Evolutionary conservation across 2,329 filamentous ascomycete genomes (phyloP), one percentile per base, ranked within the genome.

Genomic region (Huntiella abstrusa): DNA sequence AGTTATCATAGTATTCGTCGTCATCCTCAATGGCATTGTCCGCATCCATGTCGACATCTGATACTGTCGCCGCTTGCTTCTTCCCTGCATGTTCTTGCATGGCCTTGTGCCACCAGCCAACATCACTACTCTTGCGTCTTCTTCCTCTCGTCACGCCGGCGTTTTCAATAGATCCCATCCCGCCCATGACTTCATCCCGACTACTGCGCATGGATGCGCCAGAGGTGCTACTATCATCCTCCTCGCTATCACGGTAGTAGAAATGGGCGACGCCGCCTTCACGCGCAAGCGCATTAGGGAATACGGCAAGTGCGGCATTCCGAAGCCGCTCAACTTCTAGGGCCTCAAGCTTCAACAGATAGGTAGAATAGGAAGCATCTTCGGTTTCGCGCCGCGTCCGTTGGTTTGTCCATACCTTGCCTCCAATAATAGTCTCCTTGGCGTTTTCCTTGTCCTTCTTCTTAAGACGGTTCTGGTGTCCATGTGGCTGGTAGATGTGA

Each of bases 281-380:
- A 51, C 74, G 72, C 36, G 79, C 70, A 8, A 73, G 71, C 55
- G 80, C 82, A 55, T 79, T 79, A 55, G 81, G 80, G 33, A 44
- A 44, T 1, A 80, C 83, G 35, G 78, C 77, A 57, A 86, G 69
- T 41, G 80, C 82, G 56, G 75, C 69, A 54, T 93, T 83, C 51
- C 81, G 76, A 52, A 95, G 67, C 56, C 78, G 76, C 58, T 91
- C 79, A 6, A 82, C 83, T 56, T 85, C 80, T 56, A 77, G 80
- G 43, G 83, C 83, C 38, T 86, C 83, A 48, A 93, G 66, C 48
- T 82, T 77, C 49, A 93, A 71, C 47, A 94, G 64, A 59, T 87
- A 87, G 34, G 78, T 76, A 44, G 80, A 76, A 54, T 83, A 80
- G 52, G 74, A 72, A 51, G 83, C 82, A 56, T 91, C 83, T 52